Base-by-base conservation (phyloP, 225 moss, liverwort and hornwort species). In the Climacium dendroides region DNA sequence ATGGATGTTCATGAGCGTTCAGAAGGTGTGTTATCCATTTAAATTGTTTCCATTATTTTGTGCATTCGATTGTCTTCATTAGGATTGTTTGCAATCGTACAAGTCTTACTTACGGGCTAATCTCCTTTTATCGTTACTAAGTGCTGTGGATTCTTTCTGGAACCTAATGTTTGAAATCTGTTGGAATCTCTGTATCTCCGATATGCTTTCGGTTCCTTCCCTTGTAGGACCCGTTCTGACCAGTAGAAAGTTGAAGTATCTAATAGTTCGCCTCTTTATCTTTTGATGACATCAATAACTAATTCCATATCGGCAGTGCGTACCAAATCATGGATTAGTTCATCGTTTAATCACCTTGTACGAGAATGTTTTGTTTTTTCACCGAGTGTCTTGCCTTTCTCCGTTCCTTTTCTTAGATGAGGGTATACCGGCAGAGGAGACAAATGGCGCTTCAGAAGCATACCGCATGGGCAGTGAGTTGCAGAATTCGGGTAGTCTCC, bases 1-100 rank as follows among this genome's bases (percentile, higher is more conserved):
- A 92, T 91, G 95, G 96, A 85, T 74, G 65, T 81, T 81, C 79
- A 90, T 86, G 89, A 85, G 84, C 76, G 43, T 82, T 47, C 87
- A 28, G 83, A 82, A 90, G 93, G 91, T 93, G 66, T 63, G 81
- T 64, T 58, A 35, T 84, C 18, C 32, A 62, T n/a, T 57, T 16
- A 24, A 50, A 43, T 64, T 81, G 45, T 84, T 48, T 24, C 54
- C 35, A 70, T 67, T 30, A 25, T 75, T 83, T 39, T 87, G 60
- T 84, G 75, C 34, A 48, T n/a, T 61, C 74, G 19, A 19, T 37
- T 50, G 29, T 62, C 75, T 61, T 37, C 20, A 62, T 29, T 61
- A 53, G 53, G 53, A 66, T 39, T 74, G 64, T 43, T 58, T 52
- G 61, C 66, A 47, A 61, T 80, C 50, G 32, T 67, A 35, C 26